phyloP scores from a whole-genome alignment of 192 early-diverging fungal species.

The Podila epicladia region DNA sequence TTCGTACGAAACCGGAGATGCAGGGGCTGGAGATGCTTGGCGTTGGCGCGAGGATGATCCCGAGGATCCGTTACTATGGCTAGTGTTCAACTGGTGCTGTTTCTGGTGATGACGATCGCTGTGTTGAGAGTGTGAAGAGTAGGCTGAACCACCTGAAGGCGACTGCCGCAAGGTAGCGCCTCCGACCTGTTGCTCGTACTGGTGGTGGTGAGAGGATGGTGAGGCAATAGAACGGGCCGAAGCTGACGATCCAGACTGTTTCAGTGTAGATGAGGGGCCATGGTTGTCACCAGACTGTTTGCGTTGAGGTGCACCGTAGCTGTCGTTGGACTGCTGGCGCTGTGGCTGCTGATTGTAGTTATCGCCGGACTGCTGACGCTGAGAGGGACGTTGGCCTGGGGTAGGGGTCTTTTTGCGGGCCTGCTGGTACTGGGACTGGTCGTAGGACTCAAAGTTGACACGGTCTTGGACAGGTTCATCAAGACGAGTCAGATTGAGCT shows the following conservation, averaged over 20 bases:
- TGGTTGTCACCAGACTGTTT: not conserved
- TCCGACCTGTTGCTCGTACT: slow-evolving; percentile 4
- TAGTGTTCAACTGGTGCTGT: slow-evolving; percentile 8
- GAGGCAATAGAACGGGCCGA: slow-evolving; percentile 24
- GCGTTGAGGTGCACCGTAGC: not conserved
- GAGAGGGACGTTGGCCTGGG: not conserved
- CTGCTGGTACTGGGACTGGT: slow-evolving; percentile 25
- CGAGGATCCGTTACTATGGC: slow-evolving; percentile 20
- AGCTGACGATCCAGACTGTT: slow-evolving; percentile 29
- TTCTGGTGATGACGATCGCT: slow-evolving; percentile 5
- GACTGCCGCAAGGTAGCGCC: slow-evolving; percentile 23
- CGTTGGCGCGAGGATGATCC: slow-evolving; percentile 2
- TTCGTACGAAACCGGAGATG: slow-evolving; percentile 18
- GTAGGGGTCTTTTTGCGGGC: slow-evolving; percentile 5
- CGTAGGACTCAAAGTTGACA: not conserved
- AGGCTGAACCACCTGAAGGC: slow-evolving; percentile 28
- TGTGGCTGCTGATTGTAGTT: slow-evolving; percentile 4
- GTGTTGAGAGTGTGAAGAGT: slow-evolving; percentile 9
- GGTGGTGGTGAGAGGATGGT: not conserved
- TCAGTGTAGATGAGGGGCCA: slow-evolving; percentile 5
- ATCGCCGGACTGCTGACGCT: not conserved
- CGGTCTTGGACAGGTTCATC: not conserved
- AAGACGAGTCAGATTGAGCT: not conserved
- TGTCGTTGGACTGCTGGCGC: not conserved
- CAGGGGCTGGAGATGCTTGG: slow-evolving; percentile 1